phyloP scores from a whole-genome alignment of 2,329 filamentous ascomycete species.

The Hortaea werneckii region DNA sequence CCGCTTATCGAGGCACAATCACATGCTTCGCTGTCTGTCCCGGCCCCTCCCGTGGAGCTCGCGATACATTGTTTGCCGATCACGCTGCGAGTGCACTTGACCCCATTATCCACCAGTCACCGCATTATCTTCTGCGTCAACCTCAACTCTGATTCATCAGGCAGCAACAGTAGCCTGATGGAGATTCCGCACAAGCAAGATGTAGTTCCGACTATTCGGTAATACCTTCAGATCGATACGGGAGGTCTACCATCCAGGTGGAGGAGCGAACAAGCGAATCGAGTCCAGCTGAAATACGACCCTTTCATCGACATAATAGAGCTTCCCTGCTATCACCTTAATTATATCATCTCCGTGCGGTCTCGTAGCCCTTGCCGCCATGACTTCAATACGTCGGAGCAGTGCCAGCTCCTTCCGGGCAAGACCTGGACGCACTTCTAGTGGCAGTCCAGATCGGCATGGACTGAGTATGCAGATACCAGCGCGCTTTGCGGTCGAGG shows the following conservation, averaged over 20 bases:
- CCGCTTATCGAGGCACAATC: no score
- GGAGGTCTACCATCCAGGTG: no score
- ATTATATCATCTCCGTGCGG: no score
- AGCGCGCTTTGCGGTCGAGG: conserved; percentile 13
- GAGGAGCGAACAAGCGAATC: no score
- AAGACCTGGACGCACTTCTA: not conserved
- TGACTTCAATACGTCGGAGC: not conserved
- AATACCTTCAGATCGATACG: not conserved
- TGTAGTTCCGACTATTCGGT: not conserved
- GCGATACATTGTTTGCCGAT: not conserved
- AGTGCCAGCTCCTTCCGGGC: not conserved
- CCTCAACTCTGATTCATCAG: not conserved
- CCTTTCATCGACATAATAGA: no score
- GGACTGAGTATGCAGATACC: conserved; percentile 12
- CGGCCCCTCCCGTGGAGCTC: not conserved
- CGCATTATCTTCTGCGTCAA: not conserved
- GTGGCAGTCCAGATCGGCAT: not conserved
- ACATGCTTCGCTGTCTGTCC: no score
- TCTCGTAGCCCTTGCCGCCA: not conserved
- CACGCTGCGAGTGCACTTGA: not conserved
- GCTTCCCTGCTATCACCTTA: no score
- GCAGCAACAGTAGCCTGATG: not conserved
- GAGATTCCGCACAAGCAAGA: not conserved
- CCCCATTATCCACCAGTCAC: not conserved
- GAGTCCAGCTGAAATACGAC: no score